A percentile compares a stretch with the other conserved stretches of the same genome.
Evolutionary conservation across 2,329 filamentous ascomycete genomes (phyloP).

Genomic region (Penicillium sp.): DNA sequence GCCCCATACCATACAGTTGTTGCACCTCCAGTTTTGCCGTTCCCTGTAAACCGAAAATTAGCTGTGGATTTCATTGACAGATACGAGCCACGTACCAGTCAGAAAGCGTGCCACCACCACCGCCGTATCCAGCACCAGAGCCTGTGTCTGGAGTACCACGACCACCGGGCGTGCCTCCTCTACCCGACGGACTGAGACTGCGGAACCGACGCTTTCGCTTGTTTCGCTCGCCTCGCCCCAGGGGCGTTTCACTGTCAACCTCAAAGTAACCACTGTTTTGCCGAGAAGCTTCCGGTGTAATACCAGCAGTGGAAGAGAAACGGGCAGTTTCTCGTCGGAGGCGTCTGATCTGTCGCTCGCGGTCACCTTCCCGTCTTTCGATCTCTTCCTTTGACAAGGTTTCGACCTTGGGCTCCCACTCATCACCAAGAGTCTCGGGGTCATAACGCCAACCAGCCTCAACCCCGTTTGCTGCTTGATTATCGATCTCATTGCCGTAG

Average conservation of each 20-base stretch:
- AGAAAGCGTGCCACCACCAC: constrained; percentile 58
- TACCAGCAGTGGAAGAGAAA: constrained; percentile 80
- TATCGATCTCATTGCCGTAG: constrained; percentile 69
- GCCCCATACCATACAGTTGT: constrained; percentile 82
- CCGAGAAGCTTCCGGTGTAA: constrained; percentile 67
- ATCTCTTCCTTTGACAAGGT: constrained; percentile 89
- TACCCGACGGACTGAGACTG: constrained; percentile 74
- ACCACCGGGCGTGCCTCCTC: constrained; percentile 61
- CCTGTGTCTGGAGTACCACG: constrained; percentile 71
- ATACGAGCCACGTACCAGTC: constrained; percentile 48
- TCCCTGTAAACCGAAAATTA: constrained; percentile 50
- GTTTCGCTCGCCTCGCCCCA: constrained; percentile 85
- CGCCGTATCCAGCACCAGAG: constrained; percentile 63
- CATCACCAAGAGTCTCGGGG: constrained; percentile 76
- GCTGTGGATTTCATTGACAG: neutral
- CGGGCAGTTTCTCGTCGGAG: constrained; percentile 84
- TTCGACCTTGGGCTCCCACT: constrained; percentile 80
- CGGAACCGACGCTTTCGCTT: constrained; percentile 94
- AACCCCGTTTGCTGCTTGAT: constrained; percentile 75
- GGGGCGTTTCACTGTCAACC: constrained; percentile 64
- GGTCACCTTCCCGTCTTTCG: constrained; percentile 90
- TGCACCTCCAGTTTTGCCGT: constrained; percentile 77
- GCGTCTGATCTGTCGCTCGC: constrained; percentile 82
- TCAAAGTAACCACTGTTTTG: constrained; percentile 54
- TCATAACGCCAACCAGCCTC: constrained; percentile 96